Evolutionary conservation across 2,329 filamentous ascomycete species (phyloP), one percentile per base, ranked within the genome.

Genomic region (Talaromyces sp.): DNA sequence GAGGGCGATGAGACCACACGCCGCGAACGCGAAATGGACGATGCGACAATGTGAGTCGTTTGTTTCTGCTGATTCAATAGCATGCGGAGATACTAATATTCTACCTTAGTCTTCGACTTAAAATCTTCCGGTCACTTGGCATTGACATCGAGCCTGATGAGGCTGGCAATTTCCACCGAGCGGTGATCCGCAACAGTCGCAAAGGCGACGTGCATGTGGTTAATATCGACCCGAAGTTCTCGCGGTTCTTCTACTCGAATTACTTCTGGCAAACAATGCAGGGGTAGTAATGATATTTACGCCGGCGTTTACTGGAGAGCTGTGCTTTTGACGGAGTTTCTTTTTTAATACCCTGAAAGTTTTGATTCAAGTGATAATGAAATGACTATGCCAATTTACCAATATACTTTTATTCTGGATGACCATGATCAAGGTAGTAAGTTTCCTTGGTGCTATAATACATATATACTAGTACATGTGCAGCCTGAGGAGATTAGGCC

Each of bases 181-280:
- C 92, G 1, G 83, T 96, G 16, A 87, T 97, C 61, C 80, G 91
- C 57, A 97, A 96, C 69, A 86, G 87, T 55, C 82, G 85, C 60
- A 93, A 91, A 77, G 92, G 91, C 8, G 92, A 97, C 70, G 91
- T 97, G 47, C 90, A 96, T 70, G 90, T 97, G 45, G 87, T 99
- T 55, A 96, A 96, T 67, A 86, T 99, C 71, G 92, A 97, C 65
- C 86, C 89, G 65, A 96, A 94, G 76, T 92, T 96, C 71, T 93
- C 90, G 53, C 83, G 87, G 57, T 93, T 89, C 71, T 97, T 95
- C 69, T 96, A 97, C 67, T 90, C 92, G 19, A 95, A 96, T 66
- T 96, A 96, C 71, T 95, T 97, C 69, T 99, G 94, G 94, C 83
- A 91, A 66, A 93, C 86, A 27, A 80, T 97, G 71, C 95, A 78